Base-by-base conservation (phyloP, 257 asterid genomes). In the Solanum phureja region DNA sequence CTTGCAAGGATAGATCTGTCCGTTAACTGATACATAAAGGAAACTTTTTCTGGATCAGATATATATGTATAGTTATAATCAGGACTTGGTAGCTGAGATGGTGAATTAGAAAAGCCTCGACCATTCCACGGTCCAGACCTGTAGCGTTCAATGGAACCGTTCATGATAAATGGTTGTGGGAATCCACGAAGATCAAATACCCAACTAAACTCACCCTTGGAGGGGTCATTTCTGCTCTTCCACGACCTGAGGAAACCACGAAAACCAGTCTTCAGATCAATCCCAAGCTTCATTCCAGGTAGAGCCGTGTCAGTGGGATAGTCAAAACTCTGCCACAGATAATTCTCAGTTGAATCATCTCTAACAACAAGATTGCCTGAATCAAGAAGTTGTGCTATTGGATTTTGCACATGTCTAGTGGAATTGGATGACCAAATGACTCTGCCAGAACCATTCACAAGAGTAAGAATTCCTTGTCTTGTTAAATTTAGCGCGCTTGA, bases 271-370 rank as follows among this genome's bases (percentile, higher is more conserved):
- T 76, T 81, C 6, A 90, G 74, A 56, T 92, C 81, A 89, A 91
- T 58, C 8, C 94, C 94, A 2, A 91, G 87, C 89, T 92, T 92
- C 91, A 92, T 89, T 33, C 93, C 92, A 4, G 92, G 92, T 29
- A 92, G 37, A 13, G 89, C 58, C 24, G 93, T 91, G 86, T 91
- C 92, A 66, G 81, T 33, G 1, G 91, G 94, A 84, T 89, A 58
- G 42, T 92, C 94, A 87, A 92, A 92, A 86, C 93, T 91, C 87
- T 92, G 91, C 94, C 92, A 91, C 56, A 84, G 31, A 35, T 88
- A 83, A 34, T 35, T 31, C 5, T 74, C 87, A 31, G 38, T 8
- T 24, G 72, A 83, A 81, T 49, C 60, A 49, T 74, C 68, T 87
- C 66, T 82, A 87, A 91, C 58, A 12, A 91, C 90, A 40, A 91